Evolutionary conservation across 257 asterid genomes (phyloP).

Genomic region (Penstemon eatonii): DNA sequence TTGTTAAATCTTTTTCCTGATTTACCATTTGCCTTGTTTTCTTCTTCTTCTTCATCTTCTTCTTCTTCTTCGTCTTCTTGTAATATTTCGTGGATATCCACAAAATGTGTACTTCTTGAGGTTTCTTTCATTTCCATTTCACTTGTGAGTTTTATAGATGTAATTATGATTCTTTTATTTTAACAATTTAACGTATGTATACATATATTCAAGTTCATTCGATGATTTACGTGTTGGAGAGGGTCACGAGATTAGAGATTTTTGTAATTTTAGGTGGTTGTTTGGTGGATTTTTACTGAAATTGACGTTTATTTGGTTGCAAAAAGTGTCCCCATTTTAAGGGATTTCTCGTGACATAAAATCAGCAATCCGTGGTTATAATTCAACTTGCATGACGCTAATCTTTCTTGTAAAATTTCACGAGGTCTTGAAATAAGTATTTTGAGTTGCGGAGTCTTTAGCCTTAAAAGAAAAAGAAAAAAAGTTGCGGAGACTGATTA

Average conservation of each 20-base stretch:
- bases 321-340: slow-evolving; percentile 19
- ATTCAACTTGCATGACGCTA: background rate
- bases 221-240: background rate
- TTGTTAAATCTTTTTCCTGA: slow-evolving; percentile 30
- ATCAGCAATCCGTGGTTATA: slow-evolving; percentile 29
- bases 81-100: slow-evolving; percentile 67
- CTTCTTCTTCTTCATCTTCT: slow-evolving; percentile 33
- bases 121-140: slow-evolving; percentile 49
- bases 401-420: slow-evolving; percentile 8
- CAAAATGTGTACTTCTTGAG: slow-evolving; percentile 48
- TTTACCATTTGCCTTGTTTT: slow-evolving; percentile 25
- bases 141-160: background rate
- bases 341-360: slow-evolving; percentile 46
- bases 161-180: background rate
- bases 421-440: background rate
- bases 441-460: background rate
- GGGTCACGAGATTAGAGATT: slow-evolving; percentile 40
- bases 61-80: slow-evolving; percentile 56
- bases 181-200: background rate
- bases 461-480: background rate
- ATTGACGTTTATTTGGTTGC: slow-evolving; percentile 8
- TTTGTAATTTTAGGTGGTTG: slow-evolving; percentile 22
- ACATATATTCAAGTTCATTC: background rate
- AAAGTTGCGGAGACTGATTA: too few species aligned
- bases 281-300: slow-evolving; percentile 12